Conservation (phyloP, 208 protist species). For the Willaertia magna region DNA sequence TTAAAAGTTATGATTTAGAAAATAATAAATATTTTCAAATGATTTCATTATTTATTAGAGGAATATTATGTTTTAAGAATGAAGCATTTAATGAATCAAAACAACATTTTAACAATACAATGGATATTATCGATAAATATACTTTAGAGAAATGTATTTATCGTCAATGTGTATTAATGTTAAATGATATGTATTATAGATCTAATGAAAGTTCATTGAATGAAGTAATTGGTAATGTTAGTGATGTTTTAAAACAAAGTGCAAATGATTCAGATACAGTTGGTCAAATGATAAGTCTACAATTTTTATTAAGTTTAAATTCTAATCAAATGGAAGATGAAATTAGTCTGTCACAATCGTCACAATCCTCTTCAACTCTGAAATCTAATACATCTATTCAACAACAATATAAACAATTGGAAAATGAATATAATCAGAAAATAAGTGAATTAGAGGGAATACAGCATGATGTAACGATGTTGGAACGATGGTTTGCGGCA, state of each 20-base stretch:
- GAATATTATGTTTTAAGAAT: neutral
- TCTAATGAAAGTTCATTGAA: neutral
- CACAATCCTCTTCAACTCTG: too few relatives aligned
- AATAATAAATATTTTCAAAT: too few relatives aligned
- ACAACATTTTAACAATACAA: neutral
- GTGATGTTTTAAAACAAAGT: neutral
- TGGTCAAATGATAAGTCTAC: neutral
- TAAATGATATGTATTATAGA: neutral
- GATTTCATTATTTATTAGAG: neutral
- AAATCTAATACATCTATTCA: too few relatives aligned
- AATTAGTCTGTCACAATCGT: too few relatives aligned
- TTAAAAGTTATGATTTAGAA: neutral
- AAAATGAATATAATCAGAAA: too few relatives aligned
- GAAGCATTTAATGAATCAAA: neutral
- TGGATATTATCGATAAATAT: neutral
- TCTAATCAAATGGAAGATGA: too few relatives aligned
- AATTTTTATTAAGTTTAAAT: too few relatives aligned
- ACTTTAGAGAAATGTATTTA: neutral
- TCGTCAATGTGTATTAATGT: neutral
- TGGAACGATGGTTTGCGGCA: too few relatives aligned
- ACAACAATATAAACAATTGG: too few relatives aligned
- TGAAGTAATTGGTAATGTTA: neutral
- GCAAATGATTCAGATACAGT: neutral
- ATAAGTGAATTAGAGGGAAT: too few relatives aligned
- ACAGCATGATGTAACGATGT: too few relatives aligned